phyloP scores from a whole-genome alignment of 345 rosid species.

The Dimocarpus longan region DNA sequence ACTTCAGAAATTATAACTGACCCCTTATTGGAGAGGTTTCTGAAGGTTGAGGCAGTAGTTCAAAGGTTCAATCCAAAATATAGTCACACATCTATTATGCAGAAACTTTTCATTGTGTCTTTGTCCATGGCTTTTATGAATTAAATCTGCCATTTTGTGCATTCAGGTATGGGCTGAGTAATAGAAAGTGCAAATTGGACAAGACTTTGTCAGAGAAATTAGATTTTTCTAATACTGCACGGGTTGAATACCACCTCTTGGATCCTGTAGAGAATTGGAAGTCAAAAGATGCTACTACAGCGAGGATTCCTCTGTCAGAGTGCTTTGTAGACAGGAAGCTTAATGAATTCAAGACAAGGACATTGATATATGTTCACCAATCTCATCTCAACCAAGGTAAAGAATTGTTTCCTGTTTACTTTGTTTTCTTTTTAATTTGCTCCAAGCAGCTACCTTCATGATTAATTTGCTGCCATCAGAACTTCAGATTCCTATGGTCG shows the following conservation, averaged over 20 bases:
- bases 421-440: neutral
- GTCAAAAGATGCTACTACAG: conserved; percentile 8
- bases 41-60: conserved; percentile 25
- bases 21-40: conserved; percentile 23
- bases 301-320: conserved; percentile 6
- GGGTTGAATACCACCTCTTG: conserved; percentile 8
- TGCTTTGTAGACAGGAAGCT: conserved; percentile 14
- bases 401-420: neutral
- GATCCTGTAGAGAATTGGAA: conserved; percentile 13
- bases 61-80: conserved; percentile 22
- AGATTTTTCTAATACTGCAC: neutral
- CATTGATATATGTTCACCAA: conserved; percentile 5
- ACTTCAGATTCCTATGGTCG: neutral
- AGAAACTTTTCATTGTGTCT: neutral
- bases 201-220: neutral
- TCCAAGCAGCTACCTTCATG: neutral
- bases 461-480: conserved; percentile 14
- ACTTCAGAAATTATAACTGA: conserved; percentile 7
- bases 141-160: conserved; percentile 1
- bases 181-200: conserved; percentile 19
- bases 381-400: conserved; percentile 10
- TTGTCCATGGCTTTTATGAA: neutral
- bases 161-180: conserved; percentile 28
- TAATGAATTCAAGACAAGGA: conserved; percentile 17
- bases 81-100: neutral